Percentiles rank a stretch among this genome's conserved stretches.
Evolutionary conservation across 441 rosid genomes (phyloP).

Genomic region (Flueggea neowawraea): DNA sequence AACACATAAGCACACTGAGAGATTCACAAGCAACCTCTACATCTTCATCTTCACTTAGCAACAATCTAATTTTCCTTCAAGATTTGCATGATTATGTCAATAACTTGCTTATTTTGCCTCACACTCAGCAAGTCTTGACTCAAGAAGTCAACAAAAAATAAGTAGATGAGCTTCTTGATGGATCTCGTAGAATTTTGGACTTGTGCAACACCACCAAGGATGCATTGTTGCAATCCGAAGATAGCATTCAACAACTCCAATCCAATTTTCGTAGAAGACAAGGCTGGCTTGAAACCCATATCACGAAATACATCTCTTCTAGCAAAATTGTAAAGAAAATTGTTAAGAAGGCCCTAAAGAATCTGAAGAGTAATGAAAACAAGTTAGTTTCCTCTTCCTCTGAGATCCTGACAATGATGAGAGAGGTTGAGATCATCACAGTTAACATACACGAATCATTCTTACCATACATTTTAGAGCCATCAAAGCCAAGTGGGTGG

Average conservation of each 20-base stretch:
- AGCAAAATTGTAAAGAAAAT: too few relatives aligned
- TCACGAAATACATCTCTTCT: conserved; percentile 21
- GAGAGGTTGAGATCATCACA: too few relatives aligned
- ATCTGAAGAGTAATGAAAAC: too few relatives aligned
- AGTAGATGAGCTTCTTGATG: conserved; percentile 25
- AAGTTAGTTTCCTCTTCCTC: too few relatives aligned
- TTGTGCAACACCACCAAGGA: conserved; percentile 30
- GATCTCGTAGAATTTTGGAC: conserved; percentile 39
- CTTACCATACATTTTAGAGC: too few relatives aligned
- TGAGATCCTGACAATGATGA: too few relatives aligned
- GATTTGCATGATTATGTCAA: too few relatives aligned
- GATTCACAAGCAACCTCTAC: conserved; percentile 24
- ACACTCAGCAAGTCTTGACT: conserved; percentile 16
- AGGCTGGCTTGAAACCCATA: conserved; percentile 21
- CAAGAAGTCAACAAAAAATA: conserved; percentile 21
- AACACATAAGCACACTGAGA: conserved; percentile 27
- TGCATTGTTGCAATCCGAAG: conserved; percentile 27
- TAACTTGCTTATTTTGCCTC: conserved; percentile 25
- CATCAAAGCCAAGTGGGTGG: too few relatives aligned
- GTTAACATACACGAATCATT: too few relatives aligned
- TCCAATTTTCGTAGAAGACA: conserved; percentile 29
- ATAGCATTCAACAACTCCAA: conserved; percentile 27
- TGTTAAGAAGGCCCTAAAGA: too few relatives aligned
- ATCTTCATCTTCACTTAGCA: too few relatives aligned
- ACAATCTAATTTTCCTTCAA: too few relatives aligned